Percentiles rank a stretch among this genome's conserved stretches.
Evolutionary conservation across 23 red algal genomes (phyloP).

Genomic region (Pyropia haitanensis): DNA sequence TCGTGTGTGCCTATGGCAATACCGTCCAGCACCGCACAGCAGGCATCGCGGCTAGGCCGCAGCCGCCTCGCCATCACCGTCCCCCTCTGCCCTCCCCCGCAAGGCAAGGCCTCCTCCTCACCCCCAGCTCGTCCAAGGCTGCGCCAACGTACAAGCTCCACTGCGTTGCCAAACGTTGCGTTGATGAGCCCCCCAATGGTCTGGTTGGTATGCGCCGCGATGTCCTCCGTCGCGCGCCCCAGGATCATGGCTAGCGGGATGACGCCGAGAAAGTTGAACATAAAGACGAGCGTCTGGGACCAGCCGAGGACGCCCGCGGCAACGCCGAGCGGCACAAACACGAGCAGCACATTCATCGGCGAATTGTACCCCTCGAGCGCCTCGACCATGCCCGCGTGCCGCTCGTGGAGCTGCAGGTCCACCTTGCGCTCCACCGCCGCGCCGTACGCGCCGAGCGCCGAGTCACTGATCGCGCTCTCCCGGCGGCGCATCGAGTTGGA

Average conservation of each 20-base stretch:
- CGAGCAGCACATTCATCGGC: conserved; percentile 33
- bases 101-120: no score
- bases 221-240: conserved; percentile 85
- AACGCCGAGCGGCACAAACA: conserved; percentile 72
- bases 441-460: no score
- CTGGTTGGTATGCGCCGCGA: conserved; percentile 80
- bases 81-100: no score
- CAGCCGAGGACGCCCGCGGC: conserved; percentile 15
- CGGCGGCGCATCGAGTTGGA: no score
- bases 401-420: conserved; percentile 18
- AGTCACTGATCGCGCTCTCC: no score
- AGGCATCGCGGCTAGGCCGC: no score
- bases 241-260: conserved; percentile 82
- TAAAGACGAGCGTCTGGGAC: conserved; percentile 29
- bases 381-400: conserved; percentile 18
- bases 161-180: conserved; percentile 96
- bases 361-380: conserved; percentile 69
- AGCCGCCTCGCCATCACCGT: no score
- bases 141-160: conserved; percentile 36
- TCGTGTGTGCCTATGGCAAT: no score
- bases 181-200: conserved; percentile 82
- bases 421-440: no score
- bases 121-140: no score
- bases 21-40: no score
- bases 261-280: conserved; percentile 80